Evolutionary conservation across 2,329 filamentous ascomycete species (phyloP).

Genomic region (Sarocladiaceae sp.): DNA sequence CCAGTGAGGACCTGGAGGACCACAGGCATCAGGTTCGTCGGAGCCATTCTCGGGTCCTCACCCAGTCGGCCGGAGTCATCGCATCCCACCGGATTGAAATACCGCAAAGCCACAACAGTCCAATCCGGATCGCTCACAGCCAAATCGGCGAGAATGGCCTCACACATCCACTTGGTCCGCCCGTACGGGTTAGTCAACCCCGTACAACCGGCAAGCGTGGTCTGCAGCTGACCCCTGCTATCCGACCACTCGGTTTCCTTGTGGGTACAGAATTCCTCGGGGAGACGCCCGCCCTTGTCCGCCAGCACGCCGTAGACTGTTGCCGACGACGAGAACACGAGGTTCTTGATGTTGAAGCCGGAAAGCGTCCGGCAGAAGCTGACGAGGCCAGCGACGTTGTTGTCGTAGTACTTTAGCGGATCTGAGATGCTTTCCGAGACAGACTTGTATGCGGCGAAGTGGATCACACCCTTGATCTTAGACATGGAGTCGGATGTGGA

Average conservation of each 20-base stretch:
- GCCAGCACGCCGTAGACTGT: background rate
- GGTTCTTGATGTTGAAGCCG: background rate
- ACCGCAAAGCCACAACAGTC: slow-evolving; percentile 59
- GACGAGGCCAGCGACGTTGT: background rate
- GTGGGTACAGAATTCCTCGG: background rate
- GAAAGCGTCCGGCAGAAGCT: background rate
- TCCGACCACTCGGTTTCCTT: background rate
- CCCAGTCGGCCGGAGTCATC: slow-evolving; percentile 59
- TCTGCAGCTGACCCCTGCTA: background rate
- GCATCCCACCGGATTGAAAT: slow-evolving; percentile 66
- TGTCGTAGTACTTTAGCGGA: slow-evolving; percentile 4
- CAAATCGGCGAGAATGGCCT: slow-evolving; percentile 60
- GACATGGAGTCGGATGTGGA: background rate
- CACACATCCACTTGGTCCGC: slow-evolving; percentile 63
- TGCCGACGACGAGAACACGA: slow-evolving; percentile 1
- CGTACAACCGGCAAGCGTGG: background rate
- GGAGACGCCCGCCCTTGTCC: background rate
- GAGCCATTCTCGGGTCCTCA: slow-evolving; percentile 58
- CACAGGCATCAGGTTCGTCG: slow-evolving; percentile 62
- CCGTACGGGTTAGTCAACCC: slow-evolving; percentile 51
- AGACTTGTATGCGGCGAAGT: slow-evolving; percentile 4
- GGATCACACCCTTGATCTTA: background rate
- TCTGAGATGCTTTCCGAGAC: slow-evolving; percentile 1
- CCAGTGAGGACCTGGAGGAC: slow-evolving; percentile 58
- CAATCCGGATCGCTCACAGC: slow-evolving; percentile 56